These are phyloP conservation scores for Byssoonygena ceratinophila DNA, from an alignment of 2,329 filamentous ascomycete species.

Conservation along the genomic window DNA sequence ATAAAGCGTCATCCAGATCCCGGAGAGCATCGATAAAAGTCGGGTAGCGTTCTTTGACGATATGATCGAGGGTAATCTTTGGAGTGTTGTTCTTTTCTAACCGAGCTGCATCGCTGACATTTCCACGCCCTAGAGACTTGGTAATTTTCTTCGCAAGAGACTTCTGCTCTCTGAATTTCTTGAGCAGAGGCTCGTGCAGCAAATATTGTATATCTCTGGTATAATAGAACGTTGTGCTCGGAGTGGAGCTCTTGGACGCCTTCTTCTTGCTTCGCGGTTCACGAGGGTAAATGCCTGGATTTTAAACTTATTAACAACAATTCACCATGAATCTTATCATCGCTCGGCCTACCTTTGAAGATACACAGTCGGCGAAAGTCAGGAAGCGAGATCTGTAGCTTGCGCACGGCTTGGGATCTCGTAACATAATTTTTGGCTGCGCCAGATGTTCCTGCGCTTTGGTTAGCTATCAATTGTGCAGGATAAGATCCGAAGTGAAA, in stretches of 20 bases:
- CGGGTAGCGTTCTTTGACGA: conserved; percentile 95
- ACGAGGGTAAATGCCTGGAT: conserved; percentile 75
- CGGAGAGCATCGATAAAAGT: conserved; percentile 90
- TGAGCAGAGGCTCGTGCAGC: conserved; percentile 84
- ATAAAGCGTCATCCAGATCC: conserved; percentile 92
- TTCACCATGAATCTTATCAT: no score
- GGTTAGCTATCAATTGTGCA: conserved; percentile 18
- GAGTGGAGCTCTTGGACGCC: conserved; percentile 79
- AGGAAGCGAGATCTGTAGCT: conserved; percentile 91
- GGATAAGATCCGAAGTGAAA: no score
- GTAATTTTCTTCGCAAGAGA: conserved; percentile 95
- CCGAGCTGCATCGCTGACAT: conserved; percentile 76
- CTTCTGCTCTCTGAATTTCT: conserved; percentile 96
- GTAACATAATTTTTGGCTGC: conserved; percentile 98
- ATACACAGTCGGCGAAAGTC: conserved; percentile 98
- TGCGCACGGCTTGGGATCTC: conserved; percentile 89
- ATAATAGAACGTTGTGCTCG: conserved; percentile 83
- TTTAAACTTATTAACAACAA: conserved; percentile 12
- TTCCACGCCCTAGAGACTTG: conserved; percentile 78
- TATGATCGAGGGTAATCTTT: conserved; percentile 84
- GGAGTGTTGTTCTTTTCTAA: conserved; percentile 86
- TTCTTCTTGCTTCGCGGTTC: conserved; percentile 97
- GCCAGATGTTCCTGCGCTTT: conserved; percentile 58
- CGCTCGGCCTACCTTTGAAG: conserved; percentile 61
- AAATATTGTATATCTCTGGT: conserved; percentile 98